Evolutionary conservation across 306 rosid species (phyloP).

Genomic region (Cicer arietinum): DNA sequence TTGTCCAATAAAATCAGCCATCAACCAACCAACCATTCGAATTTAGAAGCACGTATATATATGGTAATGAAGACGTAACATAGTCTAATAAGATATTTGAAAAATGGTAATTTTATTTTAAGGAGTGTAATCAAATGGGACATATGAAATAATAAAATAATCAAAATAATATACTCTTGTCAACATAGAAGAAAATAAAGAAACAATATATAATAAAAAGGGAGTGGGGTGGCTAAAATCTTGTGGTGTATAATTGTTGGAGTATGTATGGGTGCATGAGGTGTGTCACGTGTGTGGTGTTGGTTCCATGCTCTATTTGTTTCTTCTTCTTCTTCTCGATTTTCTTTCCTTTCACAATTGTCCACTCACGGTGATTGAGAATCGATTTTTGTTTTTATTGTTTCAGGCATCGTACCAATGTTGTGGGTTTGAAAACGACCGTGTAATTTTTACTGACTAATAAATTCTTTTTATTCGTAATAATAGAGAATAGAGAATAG

Average conservation of each 20-base stretch:
- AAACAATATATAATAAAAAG: conserved; percentile 31
- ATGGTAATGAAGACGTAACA: conserved; percentile 42
- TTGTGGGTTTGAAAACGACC: conserved; percentile 36
- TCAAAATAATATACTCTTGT: background rate
- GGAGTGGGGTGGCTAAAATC: conserved; percentile 20
- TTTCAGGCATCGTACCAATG: conserved; percentile 23
- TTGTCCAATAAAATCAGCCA: conserved; percentile 32
- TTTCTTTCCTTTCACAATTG: background rate
- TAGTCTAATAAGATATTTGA: conserved; percentile 46
- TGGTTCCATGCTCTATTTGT: conserved; percentile 34
- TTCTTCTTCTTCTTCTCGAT: background rate
- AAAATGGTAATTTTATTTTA: background rate
- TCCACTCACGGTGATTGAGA: conserved; percentile 33
- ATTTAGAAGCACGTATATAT: conserved; percentile 29
- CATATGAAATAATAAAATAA: conserved; percentile 29
- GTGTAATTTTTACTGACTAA: conserved; percentile 22
- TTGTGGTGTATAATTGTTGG: conserved; percentile 66
- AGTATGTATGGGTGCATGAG: conserved; percentile 27
- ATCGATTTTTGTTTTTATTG: background rate
- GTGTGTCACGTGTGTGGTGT: conserved; percentile 49
- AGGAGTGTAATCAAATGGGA: background rate
- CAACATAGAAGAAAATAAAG: background rate
- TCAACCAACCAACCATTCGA: conserved; percentile 35
- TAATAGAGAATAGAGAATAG: background rate
- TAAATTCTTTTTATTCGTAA: conserved; percentile 27